These are phyloP conservation scores for Tilletia horrida DNA, from an alignment of 1,284 basidiomycete species.

Conservation along the genomic window DNA sequence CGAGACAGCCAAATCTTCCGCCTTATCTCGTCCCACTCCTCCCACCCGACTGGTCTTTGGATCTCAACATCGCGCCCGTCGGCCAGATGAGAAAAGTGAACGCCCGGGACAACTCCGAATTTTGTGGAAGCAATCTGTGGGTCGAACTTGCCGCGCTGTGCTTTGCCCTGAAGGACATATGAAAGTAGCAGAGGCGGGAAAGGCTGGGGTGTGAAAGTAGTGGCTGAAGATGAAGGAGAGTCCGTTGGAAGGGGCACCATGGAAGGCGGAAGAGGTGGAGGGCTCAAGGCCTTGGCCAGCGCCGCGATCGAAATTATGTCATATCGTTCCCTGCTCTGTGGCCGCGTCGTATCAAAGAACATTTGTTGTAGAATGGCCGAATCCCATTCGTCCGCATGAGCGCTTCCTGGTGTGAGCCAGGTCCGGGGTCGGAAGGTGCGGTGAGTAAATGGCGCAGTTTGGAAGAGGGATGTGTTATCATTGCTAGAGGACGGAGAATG, in stretches of 20 bases:
- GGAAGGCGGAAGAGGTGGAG: slow-evolving; percentile 28
- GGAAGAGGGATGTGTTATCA: neutral
- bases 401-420: slow-evolving; percentile 20
- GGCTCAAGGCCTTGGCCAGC: slow-evolving; percentile 18
- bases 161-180: slow-evolving; percentile 75
- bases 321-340: neutral
- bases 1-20: slow-evolving; percentile 39
- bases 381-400: slow-evolving; percentile 1
- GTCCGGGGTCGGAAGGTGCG: slow-evolving; percentile 25
- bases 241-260: slow-evolving; percentile 21
- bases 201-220: slow-evolving; percentile 17
- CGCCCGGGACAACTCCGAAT: slow-evolving; percentile 68
- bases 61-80: slow-evolving; percentile 57
- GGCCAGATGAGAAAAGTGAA: slow-evolving; percentile 57
- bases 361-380: neutral
- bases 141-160: slow-evolving; percentile 81
- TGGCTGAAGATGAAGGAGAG: neutral
- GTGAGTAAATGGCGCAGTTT: slow-evolving; percentile 20
- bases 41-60: slow-evolving; percentile 52
- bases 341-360: neutral
- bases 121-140: slow-evolving; percentile 63
- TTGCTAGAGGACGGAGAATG: neutral
- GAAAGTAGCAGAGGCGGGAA: slow-evolving; percentile 38
- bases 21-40: slow-evolving; percentile 23
- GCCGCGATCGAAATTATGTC: neutral